These are phyloP conservation scores for Hymenoscyphus salicellus DNA, from an alignment of 2,329 filamentous ascomycete species.

Conservation along the genomic window DNA sequence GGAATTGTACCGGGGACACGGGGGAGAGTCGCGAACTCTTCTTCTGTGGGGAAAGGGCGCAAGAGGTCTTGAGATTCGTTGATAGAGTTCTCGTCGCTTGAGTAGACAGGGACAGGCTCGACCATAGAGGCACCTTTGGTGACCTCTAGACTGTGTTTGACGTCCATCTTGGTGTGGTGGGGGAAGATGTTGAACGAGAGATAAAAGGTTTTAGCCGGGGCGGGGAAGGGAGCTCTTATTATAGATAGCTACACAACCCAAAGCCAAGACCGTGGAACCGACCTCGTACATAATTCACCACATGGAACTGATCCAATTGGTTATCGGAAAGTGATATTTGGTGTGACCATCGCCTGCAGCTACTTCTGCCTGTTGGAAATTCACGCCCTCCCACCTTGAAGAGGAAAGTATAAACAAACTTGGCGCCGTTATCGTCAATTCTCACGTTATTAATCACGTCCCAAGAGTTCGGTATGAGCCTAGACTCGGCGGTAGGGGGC, in stretches of 20 bases:
- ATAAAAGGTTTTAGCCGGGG: neutral
- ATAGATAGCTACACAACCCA: constrained; percentile 1
- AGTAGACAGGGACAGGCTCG: constrained; percentile 2
- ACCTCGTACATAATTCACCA: neutral
- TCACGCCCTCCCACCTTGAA: neutral
- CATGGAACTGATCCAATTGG: neutral
- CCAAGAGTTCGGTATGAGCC: neutral
- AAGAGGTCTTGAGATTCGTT: constrained; percentile 10
- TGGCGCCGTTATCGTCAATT: neutral
- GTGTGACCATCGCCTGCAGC: neutral
- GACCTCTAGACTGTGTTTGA: constrained; percentile 18
- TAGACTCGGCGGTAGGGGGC: neutral
- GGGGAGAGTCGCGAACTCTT: constrained; percentile 57
- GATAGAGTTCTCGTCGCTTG: constrained; percentile 6
- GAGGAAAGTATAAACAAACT: constrained; percentile 1
- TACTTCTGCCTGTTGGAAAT: neutral
- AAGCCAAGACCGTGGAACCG: neutral
- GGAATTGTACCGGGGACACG: constrained; percentile 52
- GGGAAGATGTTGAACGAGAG: neutral
- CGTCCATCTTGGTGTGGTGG: constrained; percentile 11
- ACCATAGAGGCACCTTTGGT: constrained; percentile 15
- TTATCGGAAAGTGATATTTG: neutral
- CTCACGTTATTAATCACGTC: neutral
- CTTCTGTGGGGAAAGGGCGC: constrained; percentile 49
- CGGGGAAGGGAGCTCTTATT: neutral